Evolutionary conservation across 768 basidiomycete genomes (phyloP).

Genomic region (Neoboletus subvelutipes): DNA sequence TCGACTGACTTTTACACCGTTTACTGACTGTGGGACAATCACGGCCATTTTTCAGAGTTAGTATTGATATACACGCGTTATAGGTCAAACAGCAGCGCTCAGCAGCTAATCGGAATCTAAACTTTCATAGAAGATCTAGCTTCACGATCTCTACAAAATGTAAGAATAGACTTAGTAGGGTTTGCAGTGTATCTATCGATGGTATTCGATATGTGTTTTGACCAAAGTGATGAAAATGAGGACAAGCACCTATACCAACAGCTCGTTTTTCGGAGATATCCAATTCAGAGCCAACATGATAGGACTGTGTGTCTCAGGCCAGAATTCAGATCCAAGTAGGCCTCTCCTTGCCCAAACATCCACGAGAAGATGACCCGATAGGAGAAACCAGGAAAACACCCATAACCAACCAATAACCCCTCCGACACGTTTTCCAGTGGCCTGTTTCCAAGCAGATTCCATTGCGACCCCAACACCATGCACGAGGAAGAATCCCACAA

Average conservation of each 20-base stretch:
- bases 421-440: slow-evolving; percentile 44
- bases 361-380: slow-evolving; percentile 47
- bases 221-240: neutral
- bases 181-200: too few relatives aligned
- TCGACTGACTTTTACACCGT: too few relatives aligned
- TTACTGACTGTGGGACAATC: too few relatives aligned
- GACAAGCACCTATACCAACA: neutral
- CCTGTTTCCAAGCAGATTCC: slow-evolving; percentile 46
- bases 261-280: neutral
- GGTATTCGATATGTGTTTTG: too few relatives aligned
- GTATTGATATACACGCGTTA: too few relatives aligned
- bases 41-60: too few relatives aligned
- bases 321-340: slow-evolving; percentile 15
- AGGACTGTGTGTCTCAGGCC: slow-evolving; percentile 21
- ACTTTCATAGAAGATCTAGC: too few relatives aligned
- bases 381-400: slow-evolving; percentile 46
- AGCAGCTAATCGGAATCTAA: too few relatives aligned
- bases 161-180: too few relatives aligned
- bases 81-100: too few relatives aligned
- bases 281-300: slow-evolving; percentile 12
- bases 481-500: slow-evolving; percentile 56
- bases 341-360: slow-evolving; percentile 39
- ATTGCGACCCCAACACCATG: slow-evolving; percentile 52
- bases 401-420: slow-evolving; percentile 54
- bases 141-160: too few relatives aligned